phyloP scores from a whole-genome alignment of 306 rosid genomes.

The Citrullus mucosospermus region DNA sequence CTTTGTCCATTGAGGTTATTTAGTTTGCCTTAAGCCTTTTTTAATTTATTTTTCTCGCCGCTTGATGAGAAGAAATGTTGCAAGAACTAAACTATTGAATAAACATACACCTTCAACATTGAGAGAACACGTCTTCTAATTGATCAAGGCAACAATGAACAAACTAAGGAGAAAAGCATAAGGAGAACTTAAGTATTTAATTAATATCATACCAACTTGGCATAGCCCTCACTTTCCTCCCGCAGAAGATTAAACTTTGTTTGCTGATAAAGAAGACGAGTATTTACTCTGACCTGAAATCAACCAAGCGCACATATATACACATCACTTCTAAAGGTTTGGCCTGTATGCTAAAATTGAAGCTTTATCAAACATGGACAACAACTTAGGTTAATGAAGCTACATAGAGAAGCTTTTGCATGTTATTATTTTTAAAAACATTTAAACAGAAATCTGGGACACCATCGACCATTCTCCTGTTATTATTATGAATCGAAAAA shows the following conservation, averaged over 20 bases:
- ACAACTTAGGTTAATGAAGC: not conserved
- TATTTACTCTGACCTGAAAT: slow-evolving; percentile 93
- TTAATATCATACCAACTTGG: slow-evolving; percentile 64
- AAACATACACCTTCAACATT: not conserved
- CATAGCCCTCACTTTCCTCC: slow-evolving; percentile 99
- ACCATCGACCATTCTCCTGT: not conserved
- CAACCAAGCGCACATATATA: slow-evolving; percentile 10
- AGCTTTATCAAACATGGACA: not conserved
- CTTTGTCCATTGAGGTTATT: not conserved
- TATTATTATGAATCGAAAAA: not conserved
- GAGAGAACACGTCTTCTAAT: not conserved
- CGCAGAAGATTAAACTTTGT: slow-evolving; percentile 96
- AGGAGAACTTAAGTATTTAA: not conserved
- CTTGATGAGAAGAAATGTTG: not conserved
- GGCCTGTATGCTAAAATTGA: not conserved
- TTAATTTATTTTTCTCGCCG: not conserved
- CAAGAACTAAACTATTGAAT: not conserved
- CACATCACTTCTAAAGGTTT: slow-evolving; percentile 9
- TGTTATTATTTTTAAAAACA: not conserved
- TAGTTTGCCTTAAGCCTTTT: not conserved
- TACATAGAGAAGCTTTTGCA: not conserved
- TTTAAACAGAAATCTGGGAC: not conserved
- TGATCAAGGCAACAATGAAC: not conserved
- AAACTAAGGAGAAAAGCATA: not conserved
- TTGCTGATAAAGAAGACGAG: slow-evolving; percentile 96